Evolutionary conservation across 768 basidiomycete genomes (phyloP), one percentile per base, ranked within the genome.

Genomic region (Leccinum boreale): DNA sequence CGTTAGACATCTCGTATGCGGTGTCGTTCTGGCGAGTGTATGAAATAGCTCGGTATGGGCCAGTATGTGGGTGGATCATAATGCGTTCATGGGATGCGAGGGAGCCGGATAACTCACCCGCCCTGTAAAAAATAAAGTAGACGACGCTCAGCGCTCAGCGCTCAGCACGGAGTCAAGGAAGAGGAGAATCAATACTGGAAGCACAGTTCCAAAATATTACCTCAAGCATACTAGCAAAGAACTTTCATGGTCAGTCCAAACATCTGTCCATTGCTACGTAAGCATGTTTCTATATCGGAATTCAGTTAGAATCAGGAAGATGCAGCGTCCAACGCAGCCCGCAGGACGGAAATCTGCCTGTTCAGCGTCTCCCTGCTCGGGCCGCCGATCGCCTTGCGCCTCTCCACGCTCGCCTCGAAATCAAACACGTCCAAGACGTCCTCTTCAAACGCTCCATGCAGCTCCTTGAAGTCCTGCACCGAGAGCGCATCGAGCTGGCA

Each of bases 391-490:
- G 95, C 87, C 67, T 90, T 82, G 66, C 95, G 77, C 60, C 93
- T 84, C 78, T 99, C 97, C 14, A 98, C 94, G 61, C 90, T 92
- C 50, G 89, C 87, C 73, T 98, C 96, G 70, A 98, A 99, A 74
- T 98, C 84, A 70, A 98, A 99, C 50, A 99, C 87, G 3, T 78
- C 73, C 62, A 83, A 78, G 11, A 99, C 85, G 69, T 98, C 94
- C 19, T 88, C 84, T 11, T 79, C 79, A 70, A 99, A 99, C 64
- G 86, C 84, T 36, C 81, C 79, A 63, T 84, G 86, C 62, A 99
- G 77, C 35, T 72, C 71, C 70, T 89, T 84, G 77, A 85, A 95
- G 73, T 99, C 93, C 35, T 85, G 75, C 51, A 94, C 77, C 1
- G 85, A 80, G 59, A 99, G 81, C 52, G 90, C 85, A 61, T 92